Base-by-base conservation (phyloP, 2,329 filamentous ascomycete genomes). In the Phyllosticta capitalensis region DNA sequence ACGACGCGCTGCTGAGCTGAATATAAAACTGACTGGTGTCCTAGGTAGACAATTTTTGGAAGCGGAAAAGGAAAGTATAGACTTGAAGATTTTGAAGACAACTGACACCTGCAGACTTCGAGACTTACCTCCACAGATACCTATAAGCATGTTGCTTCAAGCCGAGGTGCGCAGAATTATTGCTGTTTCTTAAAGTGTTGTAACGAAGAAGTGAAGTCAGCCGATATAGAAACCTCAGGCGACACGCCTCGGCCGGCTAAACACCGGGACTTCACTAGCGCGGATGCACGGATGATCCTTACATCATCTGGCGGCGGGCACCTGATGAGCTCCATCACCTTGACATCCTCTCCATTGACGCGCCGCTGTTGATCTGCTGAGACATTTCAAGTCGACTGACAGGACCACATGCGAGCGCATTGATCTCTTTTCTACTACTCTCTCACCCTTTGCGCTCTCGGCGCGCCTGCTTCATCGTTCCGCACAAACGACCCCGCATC, bases 81-180 rank as follows among this genome's bases (percentile, higher is more conserved):
- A 24, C 12, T 21, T 52, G 20, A 19, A 14, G 50, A 52, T 4
- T 14, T 9, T 17, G 19, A 52, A 22, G 9, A n/a, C 14, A 45
- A 2, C 2, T n/a, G 3, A 22, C 5, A n/a, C 24, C 3, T 22
- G 1, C 5, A 24, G 5, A 22, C 3, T 5, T 14, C 24, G 7
- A 45, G 52, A 58, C 74, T 69, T 79, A 87, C 86, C 85, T 69
- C 87, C 87, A 67, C 88, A 91, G 62, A 92, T 80, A 59, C 88
- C 88, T 63, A 91, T 87, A 49, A 92, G 79, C 88, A 92, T 91
- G 7, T 45, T 61, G 60, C n/a, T 38, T 50, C 20, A 21, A 7
- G 12, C 2, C 9, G n/a, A 38, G 33, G 38, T 17, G 10, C 53
- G n/a, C 24, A 4, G 24, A 4, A 26, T 26, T 7, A 7, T 4